Percentiles rank a stretch among this genome's conserved stretches.
Evolutionary conservation across 345 rosid genomes (phyloP).

Genomic region (Turnera subulata): DNA sequence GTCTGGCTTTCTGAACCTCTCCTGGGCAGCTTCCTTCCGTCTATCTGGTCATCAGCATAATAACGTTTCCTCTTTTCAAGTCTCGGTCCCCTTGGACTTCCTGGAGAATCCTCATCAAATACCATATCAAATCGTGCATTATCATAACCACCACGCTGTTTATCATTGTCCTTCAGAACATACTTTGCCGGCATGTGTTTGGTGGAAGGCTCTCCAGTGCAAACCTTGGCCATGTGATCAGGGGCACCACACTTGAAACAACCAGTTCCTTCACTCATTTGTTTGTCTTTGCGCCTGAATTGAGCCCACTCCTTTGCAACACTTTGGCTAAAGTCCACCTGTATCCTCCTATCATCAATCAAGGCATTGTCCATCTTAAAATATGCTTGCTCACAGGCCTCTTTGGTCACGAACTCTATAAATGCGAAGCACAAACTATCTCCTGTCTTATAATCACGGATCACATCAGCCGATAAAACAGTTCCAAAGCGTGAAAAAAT

Average conservation of each 20-base stretch:
- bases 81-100: conserved; percentile 31
- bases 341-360: conserved; percentile 95
- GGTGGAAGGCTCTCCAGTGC: conserved; percentile 42
- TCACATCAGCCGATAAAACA: conserved; percentile 76
- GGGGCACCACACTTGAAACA: conserved; percentile 85
- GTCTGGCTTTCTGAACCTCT: conserved; percentile 30
- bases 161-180: conserved; percentile 59
- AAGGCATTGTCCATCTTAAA: conserved; percentile 97
- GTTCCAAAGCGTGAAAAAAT: conserved; percentile 96
- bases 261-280: conserved; percentile 65
- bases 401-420: conserved; percentile 73
- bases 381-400: conserved; percentile 83
- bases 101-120: conserved; percentile 58
- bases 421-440: conserved; percentile 96
- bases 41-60: conserved; percentile 31
- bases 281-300: conserved; percentile 57
- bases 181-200: conserved; percentile 48
- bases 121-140: conserved; percentile 81
- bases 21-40: conserved; percentile 27
- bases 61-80: conserved; percentile 32
- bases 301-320: conserved; percentile 86
- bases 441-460: conserved; percentile 93
- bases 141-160: conserved; percentile 62
- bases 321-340: conserved; percentile 97
- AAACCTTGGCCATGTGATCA: conserved; percentile 83